Evolutionary conservation across 2,329 filamentous ascomycete genomes (phyloP), one percentile per base, ranked within the genome.

Genomic region (Ophiostoma populinum): DNA sequence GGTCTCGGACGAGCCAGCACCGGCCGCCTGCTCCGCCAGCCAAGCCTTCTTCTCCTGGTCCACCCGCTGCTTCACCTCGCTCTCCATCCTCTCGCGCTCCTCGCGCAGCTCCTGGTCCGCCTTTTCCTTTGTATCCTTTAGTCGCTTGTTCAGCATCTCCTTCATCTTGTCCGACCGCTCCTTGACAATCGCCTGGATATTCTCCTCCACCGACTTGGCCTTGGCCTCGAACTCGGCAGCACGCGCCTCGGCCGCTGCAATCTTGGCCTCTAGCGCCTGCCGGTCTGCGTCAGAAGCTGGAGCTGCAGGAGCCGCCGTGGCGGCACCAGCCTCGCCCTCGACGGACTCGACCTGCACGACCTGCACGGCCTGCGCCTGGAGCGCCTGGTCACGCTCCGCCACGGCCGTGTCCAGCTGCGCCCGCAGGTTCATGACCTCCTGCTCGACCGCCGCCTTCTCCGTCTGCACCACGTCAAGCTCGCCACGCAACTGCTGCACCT

Each of bases 151-250:
- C 33, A 82, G 56, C 2, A 67, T 56, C 16, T 68, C 63, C 47
- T 75, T 78, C 75, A 82, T 79, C 50, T 68, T 69, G 28, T 80
- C 70, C 2, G 73, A 74, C 29, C 75, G 66, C 35, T 65, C 59
- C 46, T 79, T 79, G 40, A 80, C 62, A 9, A 66, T 72, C 24
- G 55, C 58, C 37, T 70, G 61, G 30, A 73, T 65, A 36, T 62
- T 65, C 20, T 70, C 66, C 48, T 86, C 79, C 12, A 78, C 59
- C 40, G 75, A 69, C 36, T 67, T 64, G 1, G 61, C 66, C 52
- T 75, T 77, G 11, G 62, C 57, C 48, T 83, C 75, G 31, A 69
- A 66, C 44, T 78, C 74, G 3, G 65, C 61, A 7, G 77, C 70
- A 48, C 65, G 70, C 19, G 69, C 61, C 49, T 79, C 69, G 2